A percentile compares a stretch with the other conserved stretches of the same genome.
Conservation (phyloP, 129 eudicot genomes). For the Glebionis coronaria region DNA sequence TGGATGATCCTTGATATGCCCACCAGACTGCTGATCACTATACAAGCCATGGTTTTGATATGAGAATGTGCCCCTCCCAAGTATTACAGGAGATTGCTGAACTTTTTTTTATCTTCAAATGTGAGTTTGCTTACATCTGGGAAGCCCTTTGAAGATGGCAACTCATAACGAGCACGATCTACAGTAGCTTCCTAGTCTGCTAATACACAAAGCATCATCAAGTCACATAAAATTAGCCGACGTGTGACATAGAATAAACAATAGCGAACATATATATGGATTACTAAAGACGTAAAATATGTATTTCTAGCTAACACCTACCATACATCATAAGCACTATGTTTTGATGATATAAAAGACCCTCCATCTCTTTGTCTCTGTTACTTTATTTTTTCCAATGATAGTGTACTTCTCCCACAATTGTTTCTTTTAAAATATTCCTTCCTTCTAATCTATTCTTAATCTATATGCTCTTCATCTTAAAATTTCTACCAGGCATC, state of each 20-base stretch:
- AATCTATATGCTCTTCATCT: too few relatives aligned
- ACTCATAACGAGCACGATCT: conserved; percentile 82
- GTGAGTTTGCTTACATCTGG: conserved; percentile 53
- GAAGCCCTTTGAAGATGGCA: conserved; percentile 45
- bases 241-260: background rate
- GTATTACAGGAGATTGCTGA: conserved; percentile 44
- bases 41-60: conserved; percentile 64
- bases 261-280: too few relatives aligned
- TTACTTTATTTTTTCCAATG: too few relatives aligned
- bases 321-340: too few relatives aligned
- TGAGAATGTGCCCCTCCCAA: conserved; percentile 92
- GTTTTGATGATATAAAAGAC: too few relatives aligned
- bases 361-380: too few relatives aligned
- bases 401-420: too few relatives aligned
- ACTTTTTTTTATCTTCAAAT: conserved; percentile 47
- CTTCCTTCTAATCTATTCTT: too few relatives aligned
- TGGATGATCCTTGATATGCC: conserved; percentile 26
- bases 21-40: conserved; percentile 59
- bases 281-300: too few relatives aligned
- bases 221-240: conserved; percentile 5
- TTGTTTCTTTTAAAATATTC: too few relatives aligned
- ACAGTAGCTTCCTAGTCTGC: conserved; percentile 97
- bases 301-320: too few relatives aligned
- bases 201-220: conserved; percentile 17
- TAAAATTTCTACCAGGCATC: too few relatives aligned